These are phyloP conservation scores for Fusarium proliferatum DNA, from an alignment of 2,329 filamentous ascomycete genomes.

Conservation along the genomic window DNA sequence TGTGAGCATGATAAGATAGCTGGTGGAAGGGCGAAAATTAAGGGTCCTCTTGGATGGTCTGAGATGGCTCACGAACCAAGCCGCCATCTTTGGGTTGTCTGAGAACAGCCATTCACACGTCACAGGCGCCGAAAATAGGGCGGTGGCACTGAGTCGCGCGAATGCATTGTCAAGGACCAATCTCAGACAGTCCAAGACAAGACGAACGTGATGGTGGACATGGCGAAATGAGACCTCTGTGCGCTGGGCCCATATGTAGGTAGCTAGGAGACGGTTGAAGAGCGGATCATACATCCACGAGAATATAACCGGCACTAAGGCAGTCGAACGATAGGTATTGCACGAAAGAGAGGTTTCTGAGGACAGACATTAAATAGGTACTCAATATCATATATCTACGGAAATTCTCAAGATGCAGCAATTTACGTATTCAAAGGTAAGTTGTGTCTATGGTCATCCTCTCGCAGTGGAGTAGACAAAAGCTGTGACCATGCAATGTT, in stretches of 20 bases:
- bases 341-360: too few species aligned
- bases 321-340: too few species aligned
- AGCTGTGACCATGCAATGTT: slow-evolving; percentile 34
- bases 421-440: neutral
- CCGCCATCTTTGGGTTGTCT: slow-evolving; percentile 9
- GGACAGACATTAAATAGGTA: neutral
- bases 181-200: slow-evolving; percentile 16
- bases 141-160: slow-evolving; percentile 6
- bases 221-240: slow-evolving; percentile 37
- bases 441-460: neutral
- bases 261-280: neutral
- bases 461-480: neutral
- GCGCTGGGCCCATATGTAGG: slow-evolving; percentile 8
- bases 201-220: neutral
- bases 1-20: neutral
- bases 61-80: slow-evolving; percentile 5
- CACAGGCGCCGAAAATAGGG: slow-evolving; percentile 17
- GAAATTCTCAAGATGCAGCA: neutral
- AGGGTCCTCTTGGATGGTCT: slow-evolving; percentile 1
- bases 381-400: neutral
- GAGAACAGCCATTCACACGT: slow-evolving; percentile 12
- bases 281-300: neutral
- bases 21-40: neutral
- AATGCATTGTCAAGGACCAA: slow-evolving; percentile 10
- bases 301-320: neutral